These are phyloP conservation scores for Aspergillus japonicus DNA, from an alignment of 2,329 filamentous ascomycete genomes.

Conservation along the genomic window DNA sequence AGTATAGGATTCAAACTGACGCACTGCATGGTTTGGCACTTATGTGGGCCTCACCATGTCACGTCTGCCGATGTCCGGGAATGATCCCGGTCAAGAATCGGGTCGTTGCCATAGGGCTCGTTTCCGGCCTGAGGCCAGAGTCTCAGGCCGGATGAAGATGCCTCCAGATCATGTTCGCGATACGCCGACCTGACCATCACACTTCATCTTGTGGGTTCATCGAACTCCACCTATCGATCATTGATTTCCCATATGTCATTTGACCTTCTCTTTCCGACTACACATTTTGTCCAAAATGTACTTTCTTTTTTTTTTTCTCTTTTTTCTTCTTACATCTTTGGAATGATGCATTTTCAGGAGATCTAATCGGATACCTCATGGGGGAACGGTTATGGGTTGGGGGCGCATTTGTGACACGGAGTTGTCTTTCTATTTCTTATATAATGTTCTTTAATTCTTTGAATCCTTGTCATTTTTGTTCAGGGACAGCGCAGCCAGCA, in stretches of 20 bases:
- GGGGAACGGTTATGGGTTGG: slow-evolving; percentile 15
- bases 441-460: slow-evolving; percentile 14
- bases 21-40: slow-evolving; percentile 8
- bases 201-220: slow-evolving; percentile 7
- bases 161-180: background rate
- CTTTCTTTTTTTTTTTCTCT: background rate
- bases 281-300: background rate
- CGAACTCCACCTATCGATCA: background rate
- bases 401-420: slow-evolving; percentile 15
- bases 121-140: background rate
- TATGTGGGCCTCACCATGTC: background rate
- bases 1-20: slow-evolving; percentile 14
- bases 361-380: slow-evolving; percentile 18
- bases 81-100: slow-evolving; percentile 2
- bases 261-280: background rate
- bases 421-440: slow-evolving; percentile 13
- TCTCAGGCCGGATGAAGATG: background rate
- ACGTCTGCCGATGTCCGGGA: background rate
- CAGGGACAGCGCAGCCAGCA: slow-evolving; percentile 6
- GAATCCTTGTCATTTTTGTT: slow-evolving; percentile 6
- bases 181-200: slow-evolving; percentile 6
- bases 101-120: background rate
- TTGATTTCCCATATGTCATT: background rate
- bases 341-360: slow-evolving; percentile 7
- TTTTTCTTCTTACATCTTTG: background rate